A percentile compares a stretch with the other conserved stretches of the same genome.
phyloP scores from a whole-genome alignment of 805 yeast species.

The Starmerella floricola region DNA sequence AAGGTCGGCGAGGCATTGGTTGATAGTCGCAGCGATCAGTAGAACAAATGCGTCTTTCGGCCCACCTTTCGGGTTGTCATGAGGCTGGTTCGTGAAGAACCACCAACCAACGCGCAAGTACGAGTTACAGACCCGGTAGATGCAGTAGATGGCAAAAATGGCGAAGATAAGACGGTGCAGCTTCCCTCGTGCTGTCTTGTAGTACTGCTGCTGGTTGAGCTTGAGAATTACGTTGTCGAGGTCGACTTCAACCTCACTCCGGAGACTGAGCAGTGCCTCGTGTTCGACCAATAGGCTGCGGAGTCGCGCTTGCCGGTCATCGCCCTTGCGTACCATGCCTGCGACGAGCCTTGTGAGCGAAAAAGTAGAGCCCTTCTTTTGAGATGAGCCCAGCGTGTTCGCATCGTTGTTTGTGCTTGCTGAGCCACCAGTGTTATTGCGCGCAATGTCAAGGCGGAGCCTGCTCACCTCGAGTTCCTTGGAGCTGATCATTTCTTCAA shows the following conservation, averaged over 20 bases:
- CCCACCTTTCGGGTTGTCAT: conserved; percentile 11
- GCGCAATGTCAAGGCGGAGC: conserved; percentile 22
- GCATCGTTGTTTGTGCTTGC: neutral
- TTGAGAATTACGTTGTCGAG: conserved; percentile 22
- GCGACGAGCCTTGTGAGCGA: conserved; percentile 16
- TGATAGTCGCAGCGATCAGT: conserved; percentile 16
- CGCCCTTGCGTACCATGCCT: conserved; percentile 6
- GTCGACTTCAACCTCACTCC: conserved; percentile 28
- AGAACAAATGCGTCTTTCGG: conserved; percentile 23
- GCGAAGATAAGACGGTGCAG: conserved; percentile 23
- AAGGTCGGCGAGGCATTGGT: conserved; percentile 10
- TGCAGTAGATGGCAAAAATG: conserved; percentile 32
- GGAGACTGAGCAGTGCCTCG: conserved; percentile 28
- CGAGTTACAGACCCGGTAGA: conserved; percentile 31
- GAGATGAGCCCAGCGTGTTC: neutral
- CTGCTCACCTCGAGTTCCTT: conserved; percentile 24
- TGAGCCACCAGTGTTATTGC: neutral
- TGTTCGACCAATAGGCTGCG: conserved; percentile 23
- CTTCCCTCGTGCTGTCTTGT: conserved; percentile 27
- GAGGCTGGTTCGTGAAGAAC: conserved; percentile 11
- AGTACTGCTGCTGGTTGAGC: conserved; percentile 22
- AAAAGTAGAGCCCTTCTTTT: conserved; percentile 20
- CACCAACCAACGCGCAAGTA: conserved; percentile 23
- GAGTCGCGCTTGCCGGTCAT: conserved; percentile 12
- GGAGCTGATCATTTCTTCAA: conserved; percentile 24